Evolutionary conservation across 345 rosid species (phyloP), one percentile per base, ranked within the genome.

Genomic region (Carallia brachiata): DNA sequence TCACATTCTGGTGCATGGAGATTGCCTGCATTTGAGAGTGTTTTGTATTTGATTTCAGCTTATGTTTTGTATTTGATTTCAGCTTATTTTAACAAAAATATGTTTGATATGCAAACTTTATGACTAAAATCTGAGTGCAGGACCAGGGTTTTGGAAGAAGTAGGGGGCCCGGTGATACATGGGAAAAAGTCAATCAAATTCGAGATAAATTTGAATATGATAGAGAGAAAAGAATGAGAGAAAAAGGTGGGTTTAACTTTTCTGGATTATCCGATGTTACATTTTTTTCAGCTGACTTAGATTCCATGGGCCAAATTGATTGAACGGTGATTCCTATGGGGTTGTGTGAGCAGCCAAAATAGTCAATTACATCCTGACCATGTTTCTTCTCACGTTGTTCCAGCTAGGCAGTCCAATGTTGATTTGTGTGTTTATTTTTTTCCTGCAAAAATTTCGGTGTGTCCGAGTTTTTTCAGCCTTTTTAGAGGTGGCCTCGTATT

Each of bases 141-240:
- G 92, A 79, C 37, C 85, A 80, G 37, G 87, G 84, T 62, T 83
- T 83, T 71, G 78, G 61, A 56, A 82, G 88, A 76, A 83, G 75
- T 71, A 77, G 23, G 23, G 23, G 79, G 69, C 96, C 80, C 71
- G 85, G 78, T 70, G 89, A 83, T 68, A 66, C 75, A 63, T 82
- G 86, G 87, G 92, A 84, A 70, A 85, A 81, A 73, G 89, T 83
- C 54, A 71, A 68, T 81, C 96, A 85, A 76, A 72, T 92, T 68
- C 84, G 91, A 27, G 97, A 89, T 77, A 88, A 88, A 77, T 92
- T 92, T 76, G 97, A 92, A 36, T 90, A 84, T 66, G 97, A 92
- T 73, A 80, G 94, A 82, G 94, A 90, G 65, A 85, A 73, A 68
- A 85, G 97, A 80, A 88, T 87, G 94, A 86, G 84, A 71, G 90